Evolutionary conservation across 306 rosid species (phyloP).

Genomic region (Oemleria cerasiformis): DNA sequence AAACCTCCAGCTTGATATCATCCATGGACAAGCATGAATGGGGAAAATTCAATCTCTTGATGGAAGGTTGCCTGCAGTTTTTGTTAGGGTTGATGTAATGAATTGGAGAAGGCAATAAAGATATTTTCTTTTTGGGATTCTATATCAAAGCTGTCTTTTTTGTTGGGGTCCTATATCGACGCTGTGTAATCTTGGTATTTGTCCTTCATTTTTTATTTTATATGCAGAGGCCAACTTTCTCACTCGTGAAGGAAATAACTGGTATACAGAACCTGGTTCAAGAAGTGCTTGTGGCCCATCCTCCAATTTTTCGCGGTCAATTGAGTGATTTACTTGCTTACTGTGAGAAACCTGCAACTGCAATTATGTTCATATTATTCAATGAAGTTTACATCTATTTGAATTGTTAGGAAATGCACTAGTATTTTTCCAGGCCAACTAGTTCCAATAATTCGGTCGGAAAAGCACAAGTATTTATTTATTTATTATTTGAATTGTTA

Average conservation of each 20-base stretch:
- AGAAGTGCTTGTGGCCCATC: slow-evolving; percentile 36
- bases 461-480: too few species aligned
- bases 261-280: slow-evolving; percentile 84
- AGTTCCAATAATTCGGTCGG: too few species aligned
- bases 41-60: neutral
- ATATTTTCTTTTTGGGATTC: neutral
- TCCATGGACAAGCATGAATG: neutral
- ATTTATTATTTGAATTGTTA: too few species aligned
- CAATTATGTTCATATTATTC: neutral
- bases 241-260: slow-evolving; percentile 62
- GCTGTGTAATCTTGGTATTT: slow-evolving; percentile 7
- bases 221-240: slow-evolving; percentile 89
- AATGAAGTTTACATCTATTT: neutral
- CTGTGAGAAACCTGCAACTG: neutral
- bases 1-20: neutral
- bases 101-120: neutral
- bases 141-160: too few species aligned
- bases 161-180: neutral
- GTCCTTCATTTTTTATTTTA: slow-evolving; percentile 5
- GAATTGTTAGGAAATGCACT: too few species aligned
- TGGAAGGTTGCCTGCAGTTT: neutral
- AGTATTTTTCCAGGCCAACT: too few species aligned
- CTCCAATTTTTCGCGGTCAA: slow-evolving; percentile 30
- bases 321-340: slow-evolving; percentile 13
- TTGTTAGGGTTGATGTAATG: neutral